Conservation (phyloP, 2,329 filamentous ascomycete genomes). For the Trichothecium sympodiale region DNA sequence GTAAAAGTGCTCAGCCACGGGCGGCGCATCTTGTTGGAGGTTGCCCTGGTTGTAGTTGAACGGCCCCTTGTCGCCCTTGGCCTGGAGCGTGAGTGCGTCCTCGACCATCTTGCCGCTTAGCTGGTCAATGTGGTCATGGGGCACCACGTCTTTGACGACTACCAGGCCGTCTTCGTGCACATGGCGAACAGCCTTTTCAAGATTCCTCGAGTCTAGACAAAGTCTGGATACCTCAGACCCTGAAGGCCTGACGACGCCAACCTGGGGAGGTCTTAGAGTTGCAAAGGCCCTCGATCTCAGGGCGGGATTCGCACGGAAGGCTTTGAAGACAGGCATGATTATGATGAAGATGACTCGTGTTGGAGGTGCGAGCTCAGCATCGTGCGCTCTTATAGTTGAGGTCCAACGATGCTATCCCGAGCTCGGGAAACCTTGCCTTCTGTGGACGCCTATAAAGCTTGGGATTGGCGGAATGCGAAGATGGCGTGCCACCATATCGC, state of each 20-base stretch:
- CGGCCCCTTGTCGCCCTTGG: constrained; percentile 38
- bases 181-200: constrained; percentile 42
- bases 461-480: no score
- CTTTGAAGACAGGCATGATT: not conserved
- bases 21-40: constrained; percentile 48
- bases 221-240: constrained; percentile 25
- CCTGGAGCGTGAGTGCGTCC: constrained; percentile 41
- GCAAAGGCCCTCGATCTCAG: not conserved
- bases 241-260: constrained; percentile 22
- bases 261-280: not conserved
- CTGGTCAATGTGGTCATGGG: constrained; percentile 36
- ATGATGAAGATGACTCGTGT: not conserved
- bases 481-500: no score
- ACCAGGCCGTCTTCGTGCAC: constrained; percentile 45
- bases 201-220: constrained; percentile 32
- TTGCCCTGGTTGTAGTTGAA: constrained; percentile 55
- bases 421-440: constrained; percentile 1
- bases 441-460: no score
- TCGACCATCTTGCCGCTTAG: constrained; percentile 49
- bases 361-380: not conserved
- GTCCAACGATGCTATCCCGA: not conserved
- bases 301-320: not conserved
- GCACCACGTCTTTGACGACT: constrained; percentile 40
- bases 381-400: no score
- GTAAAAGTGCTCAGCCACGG: constrained; percentile 35